phyloP scores from a whole-genome alignment of 768 basidiomycete genomes.

The Suillus subalutaceus region DNA sequence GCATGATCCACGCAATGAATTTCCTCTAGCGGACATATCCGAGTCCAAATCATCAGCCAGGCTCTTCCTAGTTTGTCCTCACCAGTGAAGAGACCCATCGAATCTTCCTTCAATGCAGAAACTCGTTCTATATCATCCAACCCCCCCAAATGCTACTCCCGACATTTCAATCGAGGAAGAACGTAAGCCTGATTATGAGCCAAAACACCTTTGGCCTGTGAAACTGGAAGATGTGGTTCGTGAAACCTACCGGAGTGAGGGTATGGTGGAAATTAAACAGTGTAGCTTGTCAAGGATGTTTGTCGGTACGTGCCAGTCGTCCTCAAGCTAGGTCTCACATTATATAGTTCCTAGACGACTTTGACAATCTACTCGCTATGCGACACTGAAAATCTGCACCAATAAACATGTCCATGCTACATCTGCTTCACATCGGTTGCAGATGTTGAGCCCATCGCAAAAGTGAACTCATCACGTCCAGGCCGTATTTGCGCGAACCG shows the following conservation, averaged over 20 bases:
- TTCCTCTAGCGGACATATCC: too few relatives aligned
- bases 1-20: too few relatives aligned
- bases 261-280: background rate
- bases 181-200: background rate
- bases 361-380: background rate
- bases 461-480: background rate
- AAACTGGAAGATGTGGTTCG: background rate
- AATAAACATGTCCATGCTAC: background rate
- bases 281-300: background rate
- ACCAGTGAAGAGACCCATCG: too few relatives aligned
- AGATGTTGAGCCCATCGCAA: background rate
- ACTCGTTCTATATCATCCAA: background rate
- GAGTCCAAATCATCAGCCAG: too few relatives aligned
- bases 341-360: background rate
- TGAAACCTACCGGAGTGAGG: background rate
- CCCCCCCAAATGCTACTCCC: background rate
- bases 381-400: background rate
- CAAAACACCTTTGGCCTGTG: background rate
- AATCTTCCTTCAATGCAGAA: background rate
- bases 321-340: background rate
- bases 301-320: background rate
- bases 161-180: background rate
- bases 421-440: background rate
- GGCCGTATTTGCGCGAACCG: background rate
- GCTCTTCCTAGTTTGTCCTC: too few relatives aligned